phyloP scores from a whole-genome alignment of 371 early-diverging fungal species.

The Conidiobolus incongruus region DNA sequence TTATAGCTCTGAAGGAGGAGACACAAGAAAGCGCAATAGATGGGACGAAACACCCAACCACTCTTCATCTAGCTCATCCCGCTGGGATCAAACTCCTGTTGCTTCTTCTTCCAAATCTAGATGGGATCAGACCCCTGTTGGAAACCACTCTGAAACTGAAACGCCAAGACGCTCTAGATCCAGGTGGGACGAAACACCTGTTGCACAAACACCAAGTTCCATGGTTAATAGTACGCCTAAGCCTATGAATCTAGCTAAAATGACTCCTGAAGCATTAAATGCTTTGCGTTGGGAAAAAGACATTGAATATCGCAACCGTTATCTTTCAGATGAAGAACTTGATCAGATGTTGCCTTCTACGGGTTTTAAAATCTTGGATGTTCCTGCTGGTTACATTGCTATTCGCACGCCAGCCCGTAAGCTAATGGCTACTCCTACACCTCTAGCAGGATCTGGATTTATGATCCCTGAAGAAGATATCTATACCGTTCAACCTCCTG shows the following conservation, averaged over 20 bases:
- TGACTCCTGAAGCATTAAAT: constrained; percentile 61
- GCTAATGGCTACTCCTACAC: constrained; percentile 81
- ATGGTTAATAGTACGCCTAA: constrained; percentile 18
- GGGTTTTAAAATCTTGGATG: constrained; percentile 81
- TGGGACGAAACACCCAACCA: constrained; percentile 59
- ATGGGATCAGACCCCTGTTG: constrained; percentile 55
- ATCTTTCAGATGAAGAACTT: constrained; percentile 77
- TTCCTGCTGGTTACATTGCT: constrained; percentile 73
- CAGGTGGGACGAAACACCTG: constrained; percentile 69
- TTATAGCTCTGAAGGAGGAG: constrained; percentile 9
- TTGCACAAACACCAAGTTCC: background rate
- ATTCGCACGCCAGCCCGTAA: constrained; percentile 92
- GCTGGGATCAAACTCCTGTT: constrained; percentile 35
- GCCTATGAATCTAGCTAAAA: too few species aligned
- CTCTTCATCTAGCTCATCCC: constrained; percentile 9
- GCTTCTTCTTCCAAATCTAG: constrained; percentile 11
- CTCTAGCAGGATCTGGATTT: constrained; percentile 56
- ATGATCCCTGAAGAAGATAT: constrained; percentile 50
- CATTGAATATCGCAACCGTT: constrained; percentile 65
- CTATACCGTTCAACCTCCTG: too few species aligned
- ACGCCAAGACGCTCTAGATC: constrained; percentile 34
- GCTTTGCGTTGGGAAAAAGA: constrained; percentile 64
- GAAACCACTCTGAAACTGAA: constrained; percentile 11
- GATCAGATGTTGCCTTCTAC: constrained; percentile 76
- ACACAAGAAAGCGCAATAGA: constrained; percentile 10